These are phyloP conservation scores for Scheffersomyces parashehatae DNA, from an alignment of 1,139 yeast genomes.

Conservation along the genomic window DNA sequence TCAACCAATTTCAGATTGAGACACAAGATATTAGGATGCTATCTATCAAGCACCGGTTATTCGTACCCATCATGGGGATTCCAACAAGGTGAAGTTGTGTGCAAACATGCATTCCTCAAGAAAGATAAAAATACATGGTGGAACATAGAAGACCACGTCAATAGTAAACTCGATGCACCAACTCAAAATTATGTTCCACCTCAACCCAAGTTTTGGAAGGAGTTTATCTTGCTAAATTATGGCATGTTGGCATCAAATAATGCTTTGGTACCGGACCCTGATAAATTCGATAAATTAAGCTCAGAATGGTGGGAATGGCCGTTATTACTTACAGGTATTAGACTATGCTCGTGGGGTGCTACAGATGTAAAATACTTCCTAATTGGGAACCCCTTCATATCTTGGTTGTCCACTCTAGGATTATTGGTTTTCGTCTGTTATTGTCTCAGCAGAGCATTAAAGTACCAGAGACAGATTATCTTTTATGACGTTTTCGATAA, in stretches of 20 bases:
- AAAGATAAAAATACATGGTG: constrained; percentile 76
- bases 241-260: constrained; percentile 82
- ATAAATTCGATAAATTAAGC: constrained; percentile 63
- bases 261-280: constrained; percentile 73
- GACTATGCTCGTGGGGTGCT: constrained; percentile 69
- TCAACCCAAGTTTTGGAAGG: constrained; percentile 67
- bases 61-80: constrained; percentile 81
- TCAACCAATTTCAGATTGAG: constrained; percentile 68
- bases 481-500: constrained; percentile 15
- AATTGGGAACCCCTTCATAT: constrained; percentile 66
- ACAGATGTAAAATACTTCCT: constrained; percentile 54
- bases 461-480: constrained; percentile 37
- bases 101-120: constrained; percentile 51
- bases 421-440: constrained; percentile 22
- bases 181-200: constrained; percentile 55
- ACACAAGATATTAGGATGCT: constrained; percentile 67
- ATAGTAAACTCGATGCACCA: constrained; percentile 42
- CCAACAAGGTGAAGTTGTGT: constrained; percentile 77
- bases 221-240: constrained; percentile 65
- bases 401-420: constrained; percentile 54
- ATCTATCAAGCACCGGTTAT: constrained; percentile 70
- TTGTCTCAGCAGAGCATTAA: constrained; percentile 14
- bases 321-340: constrained; percentile 55
- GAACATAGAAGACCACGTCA: constrained; percentile 72
- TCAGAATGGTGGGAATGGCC: constrained; percentile 89